These are phyloP conservation scores for Strobilomyces dryophilus DNA, from an alignment of 768 basidiomycete species.

Conservation along the genomic window DNA sequence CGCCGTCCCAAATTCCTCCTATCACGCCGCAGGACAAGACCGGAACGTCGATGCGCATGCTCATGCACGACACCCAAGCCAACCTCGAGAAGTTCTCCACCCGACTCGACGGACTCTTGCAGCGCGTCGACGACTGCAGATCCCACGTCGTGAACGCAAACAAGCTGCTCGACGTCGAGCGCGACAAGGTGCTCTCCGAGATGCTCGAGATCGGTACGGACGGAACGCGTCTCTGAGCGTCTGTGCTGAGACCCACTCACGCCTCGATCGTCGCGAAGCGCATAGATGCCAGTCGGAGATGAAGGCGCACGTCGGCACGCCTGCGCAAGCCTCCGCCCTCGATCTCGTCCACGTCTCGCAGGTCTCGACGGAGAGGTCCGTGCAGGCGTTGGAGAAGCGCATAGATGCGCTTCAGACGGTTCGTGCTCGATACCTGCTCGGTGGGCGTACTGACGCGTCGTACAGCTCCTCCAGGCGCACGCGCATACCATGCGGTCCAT, in stretches of 20 bases:
- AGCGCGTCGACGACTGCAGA: conserved; percentile 48
- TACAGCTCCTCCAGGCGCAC: conserved; percentile 46
- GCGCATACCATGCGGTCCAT: conserved; percentile 53
- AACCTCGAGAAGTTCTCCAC: conserved; percentile 65
- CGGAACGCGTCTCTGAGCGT: neutral
- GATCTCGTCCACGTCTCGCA: conserved; percentile 38
- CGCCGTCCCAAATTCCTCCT: neutral
- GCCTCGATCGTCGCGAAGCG: conserved; percentile 34
- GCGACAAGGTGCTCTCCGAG: conserved; percentile 52
- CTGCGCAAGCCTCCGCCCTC: conserved; percentile 44
- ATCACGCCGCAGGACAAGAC: conserved; percentile 47
- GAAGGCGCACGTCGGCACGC: conserved; percentile 53
- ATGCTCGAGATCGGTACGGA: conserved; percentile 27
- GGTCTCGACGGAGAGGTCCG: conserved; percentile 34
- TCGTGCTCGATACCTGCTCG: conserved; percentile 7
- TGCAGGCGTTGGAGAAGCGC: conserved; percentile 50
- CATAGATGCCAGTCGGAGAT: conserved; percentile 61
- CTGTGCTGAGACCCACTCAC: conserved; percentile 7
- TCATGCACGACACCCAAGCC: conserved; percentile 70
- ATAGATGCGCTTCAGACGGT: conserved; percentile 55
- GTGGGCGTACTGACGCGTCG: conserved; percentile 27
- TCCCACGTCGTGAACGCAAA: conserved; percentile 51
- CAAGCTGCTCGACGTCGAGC: conserved; percentile 55
- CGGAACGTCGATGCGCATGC: conserved; percentile 65
- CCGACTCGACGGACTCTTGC: conserved; percentile 49